Evolutionary conservation across 2,329 filamentous ascomycete species (phyloP), one percentile per base, ranked within the genome.

Genomic region (Ambrosiella xylebori): DNA sequence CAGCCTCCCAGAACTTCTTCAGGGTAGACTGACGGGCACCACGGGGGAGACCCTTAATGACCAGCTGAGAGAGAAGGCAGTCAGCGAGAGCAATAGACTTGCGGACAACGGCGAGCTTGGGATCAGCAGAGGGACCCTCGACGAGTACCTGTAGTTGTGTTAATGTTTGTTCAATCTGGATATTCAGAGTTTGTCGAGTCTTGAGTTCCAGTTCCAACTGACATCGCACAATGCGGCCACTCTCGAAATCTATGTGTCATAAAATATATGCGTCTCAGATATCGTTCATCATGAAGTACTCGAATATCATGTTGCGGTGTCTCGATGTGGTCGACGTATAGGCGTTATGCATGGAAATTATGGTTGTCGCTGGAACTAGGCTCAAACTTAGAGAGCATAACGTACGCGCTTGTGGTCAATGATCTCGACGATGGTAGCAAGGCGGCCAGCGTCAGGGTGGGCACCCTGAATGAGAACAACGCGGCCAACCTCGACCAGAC

Each of bases 331-430:
- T 27, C 27, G 27, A 27, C 5, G 27, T 12, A 8, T 44, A 13
- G 56, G 7, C 15, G 7, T 56, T 11, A 6, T 44, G 37, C 13
- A 9, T 38, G 54, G 9, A 56, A 40, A 35, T 50, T 57, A 3
- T 50, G 12, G 19, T 54, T 41, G 44, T 57, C 39, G 49, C 49
- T 57, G 54, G 55, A 57, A 57, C 58, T 60, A 47, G 54, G 53
- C 38, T 59, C 53, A 35, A 39, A 36, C 49, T 52, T 49, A 49
- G 45, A 27, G 27, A 49, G 49, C 27, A 63, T 60, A 71, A 88
- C 93, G 73, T 95, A 98, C 93, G 78, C 93, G 89, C 84, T 95
- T 96, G 86, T 98, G 91, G 79, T 98, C 93, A 78, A 98, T 93
- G 76, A 98, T 97, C 84, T 98, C 91, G 76, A 95, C 89, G 71